Evolutionary conservation across 305 asterid species (phyloP).

Genomic region (Stenogyne calaminthoides): DNA sequence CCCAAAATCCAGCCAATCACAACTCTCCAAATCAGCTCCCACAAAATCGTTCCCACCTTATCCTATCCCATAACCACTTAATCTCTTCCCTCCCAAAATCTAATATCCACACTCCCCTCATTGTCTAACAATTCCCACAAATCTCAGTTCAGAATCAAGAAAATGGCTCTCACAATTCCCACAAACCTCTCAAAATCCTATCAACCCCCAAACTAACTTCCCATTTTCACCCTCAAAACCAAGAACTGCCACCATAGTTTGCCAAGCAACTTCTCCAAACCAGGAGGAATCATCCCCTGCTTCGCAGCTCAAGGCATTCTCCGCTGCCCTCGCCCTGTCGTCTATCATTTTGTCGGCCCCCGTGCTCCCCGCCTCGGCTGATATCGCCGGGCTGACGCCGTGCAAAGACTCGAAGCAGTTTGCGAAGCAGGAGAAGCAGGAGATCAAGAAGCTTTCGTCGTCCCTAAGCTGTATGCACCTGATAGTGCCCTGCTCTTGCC

Average conservation of each 20-base stretch:
- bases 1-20: conserved; percentile 38
- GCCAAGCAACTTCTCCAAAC: conserved; percentile 49
- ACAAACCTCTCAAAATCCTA: conserved; percentile 69
- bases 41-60: conserved; percentile 39
- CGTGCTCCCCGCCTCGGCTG: conserved; percentile 78
- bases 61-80: conserved; percentile 47
- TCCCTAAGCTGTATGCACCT: conserved; percentile 75
- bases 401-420: conserved; percentile 98
- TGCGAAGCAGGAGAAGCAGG: conserved; percentile 93
- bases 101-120: conserved; percentile 37
- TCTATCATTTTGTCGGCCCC: conserved; percentile 81
- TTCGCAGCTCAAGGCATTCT: conserved; percentile 68
- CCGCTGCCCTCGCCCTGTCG: conserved; percentile 87
- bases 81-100: conserved; percentile 36
- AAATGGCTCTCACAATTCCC: conserved; percentile 88
- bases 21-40: conserved; percentile 53
- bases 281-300: conserved; percentile 41
- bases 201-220: conserved; percentile 53
- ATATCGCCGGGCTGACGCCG: conserved; percentile 82
- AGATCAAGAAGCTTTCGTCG: conserved; percentile 78
- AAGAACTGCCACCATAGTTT: conserved; percentile 42
- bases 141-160: neutral
- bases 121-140: too few species aligned
- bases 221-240: conserved; percentile 38
- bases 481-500: conserved; percentile 97